Percentiles rank a stretch among this genome's conserved stretches.
These are phyloP conservation scores for apple (Malus domestica) DNA, from an alignment of 306 rosid genomes.

Conservation along the genomic window DNA sequence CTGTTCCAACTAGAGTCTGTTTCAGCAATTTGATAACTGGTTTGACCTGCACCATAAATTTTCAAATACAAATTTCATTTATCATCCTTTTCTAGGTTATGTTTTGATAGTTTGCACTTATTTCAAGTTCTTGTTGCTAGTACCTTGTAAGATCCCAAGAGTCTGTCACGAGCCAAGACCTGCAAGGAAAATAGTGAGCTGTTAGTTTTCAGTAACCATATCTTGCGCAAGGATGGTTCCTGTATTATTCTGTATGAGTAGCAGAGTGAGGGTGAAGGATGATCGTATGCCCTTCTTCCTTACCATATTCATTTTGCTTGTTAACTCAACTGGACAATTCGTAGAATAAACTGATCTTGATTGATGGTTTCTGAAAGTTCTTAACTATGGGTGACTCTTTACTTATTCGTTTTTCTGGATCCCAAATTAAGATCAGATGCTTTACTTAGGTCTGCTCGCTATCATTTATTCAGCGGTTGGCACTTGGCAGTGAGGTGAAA, in stretches of 20 bases:
- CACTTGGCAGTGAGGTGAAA: not conserved
- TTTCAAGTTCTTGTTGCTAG: not conserved
- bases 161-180: slow-evolving; percentile 93
- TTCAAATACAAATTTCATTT: slow-evolving; percentile 9
- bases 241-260: not conserved
- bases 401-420: not conserved
- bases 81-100: not conserved
- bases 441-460: not conserved
- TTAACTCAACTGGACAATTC: not conserved
- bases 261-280: not conserved
- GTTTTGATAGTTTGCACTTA: not conserved
- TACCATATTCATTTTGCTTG: not conserved
- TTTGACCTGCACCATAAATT: slow-evolving; percentile 54
- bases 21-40: slow-evolving; percentile 85
- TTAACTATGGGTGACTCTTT: not conserved
- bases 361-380: not conserved
- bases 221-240: not conserved
- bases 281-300: not conserved
- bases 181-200: slow-evolving; percentile 25
- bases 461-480: not conserved
- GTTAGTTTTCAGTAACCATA: slow-evolving; percentile 23
- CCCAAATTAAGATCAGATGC: not conserved
- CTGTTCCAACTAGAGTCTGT: slow-evolving; percentile 92
- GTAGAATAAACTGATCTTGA: not conserved
- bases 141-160: slow-evolving; percentile 97